phyloP scores from a whole-genome alignment of 257 asterid species.

The Euphrasia confusa region DNA sequence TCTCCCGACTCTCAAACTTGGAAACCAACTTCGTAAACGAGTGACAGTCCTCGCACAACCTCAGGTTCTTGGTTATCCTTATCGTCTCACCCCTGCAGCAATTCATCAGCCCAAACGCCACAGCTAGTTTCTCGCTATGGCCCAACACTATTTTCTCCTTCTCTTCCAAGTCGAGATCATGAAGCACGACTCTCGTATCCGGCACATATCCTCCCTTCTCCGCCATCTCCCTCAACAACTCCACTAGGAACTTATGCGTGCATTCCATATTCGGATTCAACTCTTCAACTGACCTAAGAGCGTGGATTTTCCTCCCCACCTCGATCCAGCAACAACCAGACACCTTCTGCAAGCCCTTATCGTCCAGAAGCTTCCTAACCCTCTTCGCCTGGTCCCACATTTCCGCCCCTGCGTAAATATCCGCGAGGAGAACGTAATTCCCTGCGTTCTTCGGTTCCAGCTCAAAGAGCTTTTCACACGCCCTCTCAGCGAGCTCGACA shows the following conservation, averaged over 20 bases:
- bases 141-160: not conserved
- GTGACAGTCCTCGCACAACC: conserved; percentile 3
- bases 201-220: conserved; percentile 77
- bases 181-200: conserved; percentile 57
- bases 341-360: not conserved
- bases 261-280: not conserved
- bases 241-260: conserved; percentile 55
- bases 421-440: conserved; percentile 78
- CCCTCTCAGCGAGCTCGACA: conserved; percentile 68
- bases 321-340: conserved; percentile 44
- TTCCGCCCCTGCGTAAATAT: not conserved
- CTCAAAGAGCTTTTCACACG: conserved; percentile 64
- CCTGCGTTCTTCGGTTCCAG: conserved; percentile 91
- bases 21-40: conserved; percentile 4
- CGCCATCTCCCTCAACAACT: conserved; percentile 61
- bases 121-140: conserved; percentile 3
- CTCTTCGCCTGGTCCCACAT: not conserved
- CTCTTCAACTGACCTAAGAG: not conserved
- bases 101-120: conserved; percentile 6
- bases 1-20: not conserved
- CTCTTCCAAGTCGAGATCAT: conserved; percentile 46
- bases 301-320: conserved; percentile 39
- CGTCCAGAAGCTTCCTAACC: conserved; percentile 14
- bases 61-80: conserved; percentile 1
- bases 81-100: not conserved